Conservation (phyloP, 2,329 filamentous ascomycete genomes). For the Graphilbum sp. region DNA sequence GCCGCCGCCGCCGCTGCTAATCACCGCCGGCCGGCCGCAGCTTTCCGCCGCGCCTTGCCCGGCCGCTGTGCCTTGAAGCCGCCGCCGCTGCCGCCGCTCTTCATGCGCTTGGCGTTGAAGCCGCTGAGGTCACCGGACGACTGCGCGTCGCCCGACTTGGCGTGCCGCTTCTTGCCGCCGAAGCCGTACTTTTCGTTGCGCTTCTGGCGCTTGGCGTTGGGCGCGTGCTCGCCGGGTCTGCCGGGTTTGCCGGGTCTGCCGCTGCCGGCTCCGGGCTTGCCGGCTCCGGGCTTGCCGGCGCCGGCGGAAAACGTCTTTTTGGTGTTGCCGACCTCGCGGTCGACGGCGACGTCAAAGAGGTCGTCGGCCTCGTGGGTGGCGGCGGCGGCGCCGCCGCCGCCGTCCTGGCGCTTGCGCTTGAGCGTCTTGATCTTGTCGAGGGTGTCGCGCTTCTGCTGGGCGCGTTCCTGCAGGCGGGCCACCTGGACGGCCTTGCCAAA, state of each 20-base stretch:
- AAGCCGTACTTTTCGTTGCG: conserved; percentile 92
- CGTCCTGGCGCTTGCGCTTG: conserved; percentile 86
- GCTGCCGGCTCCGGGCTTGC: conserved; percentile 20
- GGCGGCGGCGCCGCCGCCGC: conserved; percentile 36
- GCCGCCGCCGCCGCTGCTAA: too few species aligned
- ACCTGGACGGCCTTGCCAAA: conserved; percentile 98
- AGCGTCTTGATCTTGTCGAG: conserved; percentile 89
- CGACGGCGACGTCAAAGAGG: conserved; percentile 80
- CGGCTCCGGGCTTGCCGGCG: conserved; percentile 6
- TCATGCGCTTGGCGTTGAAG: conserved; percentile 79
- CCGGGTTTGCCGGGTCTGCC: conserved; percentile 19
- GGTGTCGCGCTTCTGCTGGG: conserved; percentile 82
- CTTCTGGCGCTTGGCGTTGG: conserved; percentile 68
- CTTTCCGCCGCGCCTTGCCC: conserved; percentile 34
- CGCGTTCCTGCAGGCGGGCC: conserved; percentile 84
- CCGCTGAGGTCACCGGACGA: conserved; percentile 67
- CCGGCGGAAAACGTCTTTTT: conserved; percentile 9
- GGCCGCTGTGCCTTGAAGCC: conserved; percentile 10
- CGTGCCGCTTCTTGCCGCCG: conserved; percentile 84
- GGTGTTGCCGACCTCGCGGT: conserved; percentile 40
- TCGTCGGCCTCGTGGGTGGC: conserved; percentile 70
- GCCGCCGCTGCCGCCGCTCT: conserved; percentile 31
- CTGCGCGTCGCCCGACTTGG: conserved; percentile 77
- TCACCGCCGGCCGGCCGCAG: conserved; percentile 19
- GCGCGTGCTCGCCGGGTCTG: conserved; percentile 10